Evolutionary conservation across 2,329 filamentous ascomycete genomes (phyloP).

Genomic region (Cryphonectria parasitica): DNA sequence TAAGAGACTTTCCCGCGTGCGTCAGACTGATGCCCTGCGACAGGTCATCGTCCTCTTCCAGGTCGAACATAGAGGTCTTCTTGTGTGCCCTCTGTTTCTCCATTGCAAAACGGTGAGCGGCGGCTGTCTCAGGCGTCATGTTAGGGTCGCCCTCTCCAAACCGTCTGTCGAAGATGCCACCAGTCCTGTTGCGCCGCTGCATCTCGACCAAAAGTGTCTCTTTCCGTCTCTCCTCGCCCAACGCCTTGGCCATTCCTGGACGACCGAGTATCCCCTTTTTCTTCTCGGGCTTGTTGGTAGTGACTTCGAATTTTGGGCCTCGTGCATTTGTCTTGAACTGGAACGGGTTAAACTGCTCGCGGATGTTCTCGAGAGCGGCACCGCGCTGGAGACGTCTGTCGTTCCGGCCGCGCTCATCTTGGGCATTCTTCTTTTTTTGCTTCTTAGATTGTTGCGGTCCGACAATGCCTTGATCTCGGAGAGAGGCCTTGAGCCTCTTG

Average conservation of each 20-base stretch:
- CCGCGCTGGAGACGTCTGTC: constrained; percentile 78
- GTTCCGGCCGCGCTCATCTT: constrained; percentile 65
- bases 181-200: constrained; percentile 86
- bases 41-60: constrained; percentile 76
- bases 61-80: constrained; percentile 81
- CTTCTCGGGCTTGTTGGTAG: constrained; percentile 64
- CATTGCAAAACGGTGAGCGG: constrained; percentile 85
- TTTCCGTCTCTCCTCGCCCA: constrained; percentile 82
- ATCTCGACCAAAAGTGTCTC: constrained; percentile 88
- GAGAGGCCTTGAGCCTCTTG: constrained; percentile 90
- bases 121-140: constrained; percentile 91
- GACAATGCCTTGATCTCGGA: constrained; percentile 86
- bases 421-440: constrained; percentile 76
- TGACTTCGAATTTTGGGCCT: constrained; percentile 84
- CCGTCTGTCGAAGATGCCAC: constrained; percentile 87
- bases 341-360: constrained; percentile 97
- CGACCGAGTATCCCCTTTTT: constrained; percentile 68
- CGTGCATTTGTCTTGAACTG: constrained; percentile 82
- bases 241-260: constrained; percentile 82
- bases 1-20: constrained; percentile 78
- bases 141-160: constrained; percentile 95
- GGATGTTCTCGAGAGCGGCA: constrained; percentile 80
- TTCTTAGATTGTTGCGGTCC: constrained; percentile 96
- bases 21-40: constrained; percentile 69
- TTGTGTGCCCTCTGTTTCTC: constrained; percentile 83